Percentiles rank a stretch among this genome's conserved stretches.
These are phyloP conservation scores for Argentina anserina DNA, from an alignment of 306 rosid genomes.

Conservation along the genomic window DNA sequence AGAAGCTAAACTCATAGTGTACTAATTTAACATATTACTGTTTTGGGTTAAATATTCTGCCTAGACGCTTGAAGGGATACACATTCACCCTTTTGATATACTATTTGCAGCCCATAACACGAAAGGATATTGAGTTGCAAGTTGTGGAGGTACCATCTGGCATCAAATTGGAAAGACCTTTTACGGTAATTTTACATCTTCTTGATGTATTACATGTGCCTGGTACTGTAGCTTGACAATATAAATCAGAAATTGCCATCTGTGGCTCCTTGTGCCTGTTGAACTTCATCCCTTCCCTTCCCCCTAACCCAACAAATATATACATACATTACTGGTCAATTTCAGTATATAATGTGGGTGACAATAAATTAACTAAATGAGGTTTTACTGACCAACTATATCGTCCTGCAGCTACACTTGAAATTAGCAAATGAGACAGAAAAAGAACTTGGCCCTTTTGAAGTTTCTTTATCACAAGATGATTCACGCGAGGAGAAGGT, in stretches of 20 bases:
- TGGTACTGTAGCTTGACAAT: constrained; percentile 22
- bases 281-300: constrained; percentile 12
- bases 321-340: constrained; percentile 2
- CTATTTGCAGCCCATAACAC: constrained; percentile 71
- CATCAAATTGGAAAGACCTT: constrained; percentile 73
- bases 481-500: constrained; percentile 51
- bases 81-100: constrained; percentile 24
- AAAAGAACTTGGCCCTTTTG: constrained; percentile 81
- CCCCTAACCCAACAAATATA: constrained; percentile 4
- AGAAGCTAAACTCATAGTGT: not conserved
- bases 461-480: constrained; percentile 59
- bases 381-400: constrained; percentile 35
- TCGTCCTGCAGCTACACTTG: constrained; percentile 62
- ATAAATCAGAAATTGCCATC: not conserved
- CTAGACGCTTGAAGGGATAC: constrained; percentile 6
- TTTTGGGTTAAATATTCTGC: not conserved
- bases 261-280: constrained; percentile 20
- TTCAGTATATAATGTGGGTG: constrained; percentile 15
- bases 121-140: constrained; percentile 80
- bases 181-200: constrained; percentile 49
- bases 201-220: constrained; percentile 7
- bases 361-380: constrained; percentile 10
- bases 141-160: constrained; percentile 65
- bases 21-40: not conserved
- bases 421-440: constrained; percentile 70